Conservation (phyloP, 2,329 filamentous ascomycete genomes). For the Thielaviopsis ethacetica region DNA sequence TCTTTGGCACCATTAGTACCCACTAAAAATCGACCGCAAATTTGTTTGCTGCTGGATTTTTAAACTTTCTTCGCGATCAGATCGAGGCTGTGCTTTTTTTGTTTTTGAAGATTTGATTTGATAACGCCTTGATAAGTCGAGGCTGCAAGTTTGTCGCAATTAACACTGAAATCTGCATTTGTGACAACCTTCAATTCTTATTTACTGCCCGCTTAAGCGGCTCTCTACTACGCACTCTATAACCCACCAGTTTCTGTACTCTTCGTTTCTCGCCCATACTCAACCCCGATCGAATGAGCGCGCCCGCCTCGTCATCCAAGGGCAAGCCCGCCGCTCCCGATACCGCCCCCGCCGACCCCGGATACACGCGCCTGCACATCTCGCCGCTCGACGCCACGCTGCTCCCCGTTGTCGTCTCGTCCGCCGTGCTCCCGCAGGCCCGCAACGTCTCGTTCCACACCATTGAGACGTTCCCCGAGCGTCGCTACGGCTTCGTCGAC, state of each 20-base stretch:
- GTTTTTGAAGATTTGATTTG: not conserved
- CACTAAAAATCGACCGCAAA: conserved; percentile 1
- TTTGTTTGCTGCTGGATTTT: not conserved
- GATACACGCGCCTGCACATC: conserved; percentile 50
- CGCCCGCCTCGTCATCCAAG: conserved; percentile 4
- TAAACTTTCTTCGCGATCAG: not conserved
- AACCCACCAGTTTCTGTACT: not conserved
- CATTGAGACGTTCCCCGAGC: conserved; percentile 77
- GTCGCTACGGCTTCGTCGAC: conserved; percentile 78
- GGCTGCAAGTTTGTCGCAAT: no score
- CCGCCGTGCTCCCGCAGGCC: conserved; percentile 47
- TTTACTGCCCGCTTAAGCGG: no score
- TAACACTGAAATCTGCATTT: no score
- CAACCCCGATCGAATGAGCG: conserved; percentile 1
- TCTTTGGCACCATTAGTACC: not conserved
- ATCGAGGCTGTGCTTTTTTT: not conserved
- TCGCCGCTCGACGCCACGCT: conserved; percentile 67
- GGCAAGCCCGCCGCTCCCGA: conserved; percentile 1
- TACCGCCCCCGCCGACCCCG: conserved; percentile 4
- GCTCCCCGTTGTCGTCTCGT: conserved; percentile 53
- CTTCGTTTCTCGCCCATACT: not conserved
- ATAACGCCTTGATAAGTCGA: no score
- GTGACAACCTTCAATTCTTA: no score
- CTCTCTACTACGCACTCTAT: not conserved
- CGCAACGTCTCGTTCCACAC: conserved; percentile 78